phyloP scores from a whole-genome alignment of 768 basidiomycete genomes.

The Chalciporus piperatus region DNA sequence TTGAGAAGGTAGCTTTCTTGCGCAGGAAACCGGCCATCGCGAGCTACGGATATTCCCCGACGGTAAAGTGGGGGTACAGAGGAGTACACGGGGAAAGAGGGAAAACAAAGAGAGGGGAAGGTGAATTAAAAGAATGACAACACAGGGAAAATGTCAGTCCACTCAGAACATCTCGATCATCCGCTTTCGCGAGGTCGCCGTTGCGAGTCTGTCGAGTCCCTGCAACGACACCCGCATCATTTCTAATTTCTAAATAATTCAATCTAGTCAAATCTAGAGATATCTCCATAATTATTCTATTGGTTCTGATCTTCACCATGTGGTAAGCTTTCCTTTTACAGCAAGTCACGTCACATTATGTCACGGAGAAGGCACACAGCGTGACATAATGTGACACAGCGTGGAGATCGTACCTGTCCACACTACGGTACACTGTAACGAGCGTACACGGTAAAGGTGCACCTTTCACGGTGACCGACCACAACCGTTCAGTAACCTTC shows the following conservation, averaged over 20 bases:
- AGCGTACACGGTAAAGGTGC: no score
- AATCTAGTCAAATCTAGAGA: no score
- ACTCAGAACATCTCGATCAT: not conserved
- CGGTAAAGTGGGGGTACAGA: not conserved
- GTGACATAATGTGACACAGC: not conserved
- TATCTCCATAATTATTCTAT: not conserved
- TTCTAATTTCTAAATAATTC: not conserved
- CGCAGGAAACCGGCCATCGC: constrained; percentile 58
- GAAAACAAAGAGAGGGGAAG: not conserved
- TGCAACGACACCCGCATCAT: no score
- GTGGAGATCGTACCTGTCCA: not conserved
- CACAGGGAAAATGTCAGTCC: not conserved
- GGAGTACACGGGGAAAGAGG: not conserved
- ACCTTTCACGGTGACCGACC: no score
- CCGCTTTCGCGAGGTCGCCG: constrained; percentile 2
- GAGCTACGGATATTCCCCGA: constrained; percentile 1
- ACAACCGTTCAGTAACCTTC: not conserved
- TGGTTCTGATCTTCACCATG: not conserved
- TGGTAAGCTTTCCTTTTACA: not conserved
- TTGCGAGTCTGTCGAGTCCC: not conserved
- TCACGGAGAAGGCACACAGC: not conserved
- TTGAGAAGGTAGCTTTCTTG: constrained; percentile 39
- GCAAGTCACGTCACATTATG: not conserved
- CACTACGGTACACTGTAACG: no score
- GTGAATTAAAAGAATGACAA: constrained; percentile 9